Base-by-base conservation (phyloP, 768 basidiomycete genomes). In the Leccinum sublutescens region DNA sequence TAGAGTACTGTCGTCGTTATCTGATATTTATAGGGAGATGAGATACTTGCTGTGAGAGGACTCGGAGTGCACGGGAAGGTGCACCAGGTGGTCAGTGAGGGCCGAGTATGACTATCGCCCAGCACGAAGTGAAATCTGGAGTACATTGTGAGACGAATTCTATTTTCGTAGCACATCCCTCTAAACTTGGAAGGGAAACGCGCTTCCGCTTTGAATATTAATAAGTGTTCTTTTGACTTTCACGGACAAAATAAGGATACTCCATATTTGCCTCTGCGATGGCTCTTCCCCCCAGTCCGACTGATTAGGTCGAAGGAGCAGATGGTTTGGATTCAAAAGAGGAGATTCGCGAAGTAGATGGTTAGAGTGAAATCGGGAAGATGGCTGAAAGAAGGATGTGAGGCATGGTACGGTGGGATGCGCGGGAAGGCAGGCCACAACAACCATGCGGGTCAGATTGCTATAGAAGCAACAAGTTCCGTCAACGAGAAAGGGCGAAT, bases 21-120 rank as follows among this genome's bases (percentile, higher is more conserved):
- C 10, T 1, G 25, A 15, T 52, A 55, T 63, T 63, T 64, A 59
- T 63, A 50, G n/a, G 19, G 57, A 12, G 8, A 38, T 27, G 9
- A 27, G n/a, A 14, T 23, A n/a, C 7, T 7, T 33, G 5, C 33
- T 8, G 43, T 34, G 50, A 55, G 54, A 54, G 45, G 40, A 66
- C 21, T 12, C 9, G 25, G 12, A 27, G 25, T 7, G 7, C 48
- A 25, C 4, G 23, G 19, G 48, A 27, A 23, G 48, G 23, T 25
- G 48, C 48, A 49, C 48, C 48, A 49, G 48, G 25, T 49, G 48
- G 25, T 17, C 23, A 27, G 48, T 17, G 25, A 50, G 8, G 49
- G 25, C 9, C 21, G 25, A 50, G 49, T 27, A 23, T 15, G 25
- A 50, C 23, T 50, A 25, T 50, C 49, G 0, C 9, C 23, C 9